These are phyloP conservation scores for Candida michaelii DNA, from an alignment of 805 yeast species.

Conservation along the genomic window DNA sequence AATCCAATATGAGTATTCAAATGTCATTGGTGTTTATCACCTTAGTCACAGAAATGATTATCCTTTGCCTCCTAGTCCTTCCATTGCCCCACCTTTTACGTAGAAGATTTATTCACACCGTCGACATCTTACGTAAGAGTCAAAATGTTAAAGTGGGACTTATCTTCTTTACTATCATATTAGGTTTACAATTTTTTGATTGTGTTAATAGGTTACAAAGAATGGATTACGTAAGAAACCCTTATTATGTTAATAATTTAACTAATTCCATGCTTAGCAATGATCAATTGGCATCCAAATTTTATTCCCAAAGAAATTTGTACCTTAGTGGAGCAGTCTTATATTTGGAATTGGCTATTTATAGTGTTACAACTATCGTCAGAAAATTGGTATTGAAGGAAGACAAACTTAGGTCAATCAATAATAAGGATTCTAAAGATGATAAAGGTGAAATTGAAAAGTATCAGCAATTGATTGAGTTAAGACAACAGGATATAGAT, in stretches of 20 bases:
- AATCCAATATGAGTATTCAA: slow-evolving; percentile 40
- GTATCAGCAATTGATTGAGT: slow-evolving; percentile 35
- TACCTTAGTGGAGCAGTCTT: slow-evolving; percentile 64
- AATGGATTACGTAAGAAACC: slow-evolving; percentile 20
- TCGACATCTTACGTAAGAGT: slow-evolving; percentile 31
- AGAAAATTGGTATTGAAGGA: slow-evolving; percentile 52
- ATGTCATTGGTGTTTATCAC: slow-evolving; percentile 48
- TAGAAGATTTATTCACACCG: slow-evolving; percentile 37
- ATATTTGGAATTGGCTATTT: slow-evolving; percentile 54
- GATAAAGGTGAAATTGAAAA: slow-evolving; percentile 28
- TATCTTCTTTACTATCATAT: slow-evolving; percentile 40
- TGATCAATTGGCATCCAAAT: slow-evolving; percentile 58
- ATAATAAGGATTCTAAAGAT: slow-evolving; percentile 3
- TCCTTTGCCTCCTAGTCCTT: slow-evolving; percentile 47
- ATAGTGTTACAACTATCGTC: slow-evolving; percentile 52
- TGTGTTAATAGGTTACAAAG: slow-evolving; percentile 46
- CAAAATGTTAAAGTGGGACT: slow-evolving; percentile 47
- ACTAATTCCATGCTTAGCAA: slow-evolving; percentile 29
- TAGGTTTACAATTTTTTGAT: slow-evolving; percentile 53
- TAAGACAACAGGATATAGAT: slow-evolving; percentile 44
- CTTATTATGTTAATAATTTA: slow-evolving; percentile 19
- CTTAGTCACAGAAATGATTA: slow-evolving; percentile 52
- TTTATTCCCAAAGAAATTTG: slow-evolving; percentile 62
- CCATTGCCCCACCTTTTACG: slow-evolving; percentile 57
- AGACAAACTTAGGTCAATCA: slow-evolving; percentile 19